A percentile compares a stretch with the other conserved stretches of the same genome.
phyloP scores from a whole-genome alignment of 495 filamentous ascomycete genomes.

The Talaromyces nanjingensis region DNA sequence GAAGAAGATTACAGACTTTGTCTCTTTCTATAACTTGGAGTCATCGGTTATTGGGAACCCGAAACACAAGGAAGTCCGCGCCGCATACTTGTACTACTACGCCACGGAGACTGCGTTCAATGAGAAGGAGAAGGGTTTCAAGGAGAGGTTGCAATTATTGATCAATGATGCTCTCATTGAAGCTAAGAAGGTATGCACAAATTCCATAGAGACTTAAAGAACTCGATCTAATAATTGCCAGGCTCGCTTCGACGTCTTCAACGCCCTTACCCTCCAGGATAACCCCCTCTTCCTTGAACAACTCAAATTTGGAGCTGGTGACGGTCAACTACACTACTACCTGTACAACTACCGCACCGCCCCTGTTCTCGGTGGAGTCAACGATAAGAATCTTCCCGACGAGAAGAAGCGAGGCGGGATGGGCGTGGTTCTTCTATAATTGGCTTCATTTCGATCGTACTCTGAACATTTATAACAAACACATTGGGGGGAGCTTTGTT shows the following conservation, averaged over 20 bases:
- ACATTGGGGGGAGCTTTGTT: not conserved
- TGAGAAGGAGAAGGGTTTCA: slow-evolving; percentile 50
- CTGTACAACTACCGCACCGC: slow-evolving; percentile 91
- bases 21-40: slow-evolving; percentile 94
- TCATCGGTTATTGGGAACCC: slow-evolving; percentile 76
- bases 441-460: not conserved
- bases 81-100: slow-evolving; percentile 96
- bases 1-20: slow-evolving; percentile 87
- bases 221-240: slow-evolving; percentile 16
- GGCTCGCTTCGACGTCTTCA: slow-evolving; percentile 91
- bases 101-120: slow-evolving; percentile 75
- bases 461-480: not conserved
- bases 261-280: slow-evolving; percentile 86
- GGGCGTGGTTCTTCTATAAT: slow-evolving; percentile 77
- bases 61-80: slow-evolving; percentile 70
- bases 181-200: slow-evolving; percentile 59
- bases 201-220: not conserved
- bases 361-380: slow-evolving; percentile 74
- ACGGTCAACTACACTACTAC: slow-evolving; percentile 92
- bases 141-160: slow-evolving; percentile 64
- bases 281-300: slow-evolving; percentile 88
- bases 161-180: slow-evolving; percentile 82
- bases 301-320: slow-evolving; percentile 88
- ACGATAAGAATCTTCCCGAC: slow-evolving; percentile 68
- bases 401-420: slow-evolving; percentile 72